phyloP scores from a whole-genome alignment of 306 rosid species.

The Gynostemma pentaphyllum region DNA sequence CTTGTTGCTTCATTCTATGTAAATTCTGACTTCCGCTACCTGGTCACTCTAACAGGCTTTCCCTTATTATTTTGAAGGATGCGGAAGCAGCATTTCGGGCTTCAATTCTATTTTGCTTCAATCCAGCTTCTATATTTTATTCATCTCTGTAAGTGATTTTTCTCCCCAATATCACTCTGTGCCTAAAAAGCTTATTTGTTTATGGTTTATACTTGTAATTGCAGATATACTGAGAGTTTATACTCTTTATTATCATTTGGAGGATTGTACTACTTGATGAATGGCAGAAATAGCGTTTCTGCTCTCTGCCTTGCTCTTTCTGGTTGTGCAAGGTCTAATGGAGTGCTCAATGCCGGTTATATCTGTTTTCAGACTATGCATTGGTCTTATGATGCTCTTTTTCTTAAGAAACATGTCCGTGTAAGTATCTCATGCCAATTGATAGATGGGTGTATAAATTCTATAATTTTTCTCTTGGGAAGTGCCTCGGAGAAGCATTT shows the following conservation, averaged over 20 bases:
- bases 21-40: slow-evolving; percentile 16
- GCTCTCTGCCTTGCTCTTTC: slow-evolving; percentile 59
- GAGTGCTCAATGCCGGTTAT: slow-evolving; percentile 81
- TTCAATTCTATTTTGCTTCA: slow-evolving; percentile 84
- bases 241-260: slow-evolving; percentile 64
- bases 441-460: neutral
- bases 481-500: neutral
- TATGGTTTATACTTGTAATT: slow-evolving; percentile 8
- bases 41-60: slow-evolving; percentile 41
- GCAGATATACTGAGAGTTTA: slow-evolving; percentile 79
- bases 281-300: slow-evolving; percentile 35
- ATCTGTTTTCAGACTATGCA: slow-evolving; percentile 80
- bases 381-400: slow-evolving; percentile 43
- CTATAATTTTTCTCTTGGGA: neutral
- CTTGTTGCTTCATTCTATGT: neutral
- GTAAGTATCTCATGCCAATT: slow-evolving; percentile 29
- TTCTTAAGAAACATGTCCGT: slow-evolving; percentile 26
- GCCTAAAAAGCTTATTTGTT: neutral
- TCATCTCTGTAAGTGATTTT: slow-evolving; percentile 52
- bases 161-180: neutral
- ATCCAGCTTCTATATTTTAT: slow-evolving; percentile 84
- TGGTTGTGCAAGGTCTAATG: slow-evolving; percentile 76
- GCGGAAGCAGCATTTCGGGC: slow-evolving; percentile 53
- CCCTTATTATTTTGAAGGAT: slow-evolving; percentile 49
- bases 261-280: slow-evolving; percentile 62